These are phyloP conservation scores for Nadsonia fulvescens DNA, from an alignment of 805 yeast genomes.

Conservation along the genomic window DNA sequence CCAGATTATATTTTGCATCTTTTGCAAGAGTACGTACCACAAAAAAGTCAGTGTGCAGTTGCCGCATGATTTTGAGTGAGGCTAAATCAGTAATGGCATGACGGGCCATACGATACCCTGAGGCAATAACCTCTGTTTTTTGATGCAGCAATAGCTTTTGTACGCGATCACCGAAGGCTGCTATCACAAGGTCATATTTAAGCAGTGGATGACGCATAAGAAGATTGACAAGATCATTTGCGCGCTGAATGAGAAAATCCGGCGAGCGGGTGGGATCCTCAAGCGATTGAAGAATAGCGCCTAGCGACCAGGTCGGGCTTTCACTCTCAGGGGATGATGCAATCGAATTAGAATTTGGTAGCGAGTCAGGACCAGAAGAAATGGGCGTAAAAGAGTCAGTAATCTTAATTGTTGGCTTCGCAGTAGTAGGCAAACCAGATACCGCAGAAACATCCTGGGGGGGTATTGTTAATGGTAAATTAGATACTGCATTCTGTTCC, in stretches of 20 bases:
- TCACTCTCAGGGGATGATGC: slow-evolving; percentile 4
- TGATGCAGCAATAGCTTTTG: slow-evolving; percentile 41
- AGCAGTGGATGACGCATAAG: slow-evolving; percentile 40
- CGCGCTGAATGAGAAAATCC: slow-evolving; percentile 32
- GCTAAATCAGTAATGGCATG: slow-evolving; percentile 37
- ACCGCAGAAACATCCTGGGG: no score
- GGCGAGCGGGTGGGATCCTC: slow-evolving; percentile 34
- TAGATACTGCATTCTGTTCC: slow-evolving; percentile 8
- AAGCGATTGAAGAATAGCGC: slow-evolving; percentile 41
- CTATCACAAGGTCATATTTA: slow-evolving; percentile 38
- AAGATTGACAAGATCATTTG: slow-evolving; percentile 46
- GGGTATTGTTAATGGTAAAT: no score
- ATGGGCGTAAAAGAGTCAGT: no score
- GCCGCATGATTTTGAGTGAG: slow-evolving; percentile 35
- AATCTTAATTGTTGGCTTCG: no score
- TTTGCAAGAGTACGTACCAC: slow-evolving; percentile 47
- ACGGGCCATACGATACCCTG: slow-evolving; percentile 61
- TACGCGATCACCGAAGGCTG: slow-evolving; percentile 24
- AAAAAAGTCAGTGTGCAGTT: slow-evolving; percentile 41
- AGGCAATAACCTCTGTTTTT: slow-evolving; percentile 45
- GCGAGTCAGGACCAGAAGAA: no score
- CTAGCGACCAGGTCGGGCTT: slow-evolving; percentile 44
- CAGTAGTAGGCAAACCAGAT: no score
- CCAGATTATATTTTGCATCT: slow-evolving; percentile 34
- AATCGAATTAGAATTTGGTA: no score